These are phyloP conservation scores for Pyrenula massariospora DNA, from an alignment of 495 filamentous ascomycete genomes.

Conservation along the genomic window DNA sequence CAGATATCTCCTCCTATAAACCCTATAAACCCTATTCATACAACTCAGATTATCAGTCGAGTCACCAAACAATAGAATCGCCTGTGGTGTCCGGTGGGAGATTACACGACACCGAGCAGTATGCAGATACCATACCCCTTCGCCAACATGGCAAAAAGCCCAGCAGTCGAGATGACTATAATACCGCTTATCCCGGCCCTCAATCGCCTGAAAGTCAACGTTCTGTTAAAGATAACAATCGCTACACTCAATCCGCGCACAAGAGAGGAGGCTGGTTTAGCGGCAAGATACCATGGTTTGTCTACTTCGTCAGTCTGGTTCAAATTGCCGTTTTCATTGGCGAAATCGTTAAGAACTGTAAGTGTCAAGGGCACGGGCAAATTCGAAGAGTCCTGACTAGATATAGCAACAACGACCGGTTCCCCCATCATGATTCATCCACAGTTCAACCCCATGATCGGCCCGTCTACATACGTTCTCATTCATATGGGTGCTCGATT, in stretches of 20 bases:
- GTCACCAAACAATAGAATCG: neutral
- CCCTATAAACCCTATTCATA: neutral
- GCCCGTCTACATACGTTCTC: constrained; percentile 75
- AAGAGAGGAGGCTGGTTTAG: constrained; percentile 38
- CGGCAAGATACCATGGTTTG: constrained; percentile 65
- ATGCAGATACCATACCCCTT: constrained; percentile 40
- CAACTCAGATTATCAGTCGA: neutral
- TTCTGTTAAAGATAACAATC: constrained; percentile 8
- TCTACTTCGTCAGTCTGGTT: constrained; percentile 64
- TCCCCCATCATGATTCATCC: constrained; percentile 80
- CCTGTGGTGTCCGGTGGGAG: constrained; percentile 12
- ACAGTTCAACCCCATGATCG: constrained; percentile 91
- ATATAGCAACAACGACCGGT: constrained; percentile 24
- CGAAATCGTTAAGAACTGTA: constrained; percentile 75
- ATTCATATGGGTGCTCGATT: constrained; percentile 96
- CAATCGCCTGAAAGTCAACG: constrained; percentile 14
- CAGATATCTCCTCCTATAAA: neutral
- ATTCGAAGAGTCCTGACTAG: neutral
- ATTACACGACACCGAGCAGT: constrained; percentile 27
- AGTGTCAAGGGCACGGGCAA: constrained; percentile 10
- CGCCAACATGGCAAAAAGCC: constrained; percentile 22
- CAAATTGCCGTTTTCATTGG: constrained; percentile 85
- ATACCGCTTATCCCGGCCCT: constrained; percentile 21
- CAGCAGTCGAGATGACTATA: constrained; percentile 19
- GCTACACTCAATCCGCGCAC: constrained; percentile 2